phyloP scores from a whole-genome alignment of 1,284 basidiomycete genomes.

The Coniferiporia sulphurascens region DNA sequence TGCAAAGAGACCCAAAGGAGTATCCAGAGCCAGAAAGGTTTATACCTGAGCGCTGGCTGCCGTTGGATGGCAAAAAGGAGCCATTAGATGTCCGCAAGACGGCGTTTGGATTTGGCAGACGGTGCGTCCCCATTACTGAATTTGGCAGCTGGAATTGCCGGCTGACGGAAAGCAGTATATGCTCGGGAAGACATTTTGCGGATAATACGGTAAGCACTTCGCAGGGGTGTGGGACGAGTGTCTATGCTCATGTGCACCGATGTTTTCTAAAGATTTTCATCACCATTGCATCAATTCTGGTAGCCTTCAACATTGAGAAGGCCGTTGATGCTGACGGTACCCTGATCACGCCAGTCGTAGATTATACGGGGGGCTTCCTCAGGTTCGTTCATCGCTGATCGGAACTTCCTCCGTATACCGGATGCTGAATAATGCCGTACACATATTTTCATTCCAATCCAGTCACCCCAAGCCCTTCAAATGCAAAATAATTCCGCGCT shows the following conservation, averaged over 20 bases:
- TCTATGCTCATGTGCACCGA: not conserved
- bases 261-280: slow-evolving; percentile 10
- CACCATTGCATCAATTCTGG: slow-evolving; percentile 6
- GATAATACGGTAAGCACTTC: no score
- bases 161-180: no score
- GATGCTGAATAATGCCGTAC: no score
- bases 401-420: no score
- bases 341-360: slow-evolving; percentile 3
- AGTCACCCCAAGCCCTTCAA: no score
- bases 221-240: not conserved
- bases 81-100: slow-evolving; percentile 2
- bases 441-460: no score
- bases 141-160: no score
- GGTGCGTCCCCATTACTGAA: no score
- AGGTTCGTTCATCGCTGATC: no score
- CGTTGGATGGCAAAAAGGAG: not conserved
- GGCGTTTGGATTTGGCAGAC: no score
- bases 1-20: slow-evolving; percentile 22
- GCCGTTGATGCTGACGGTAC: not conserved
- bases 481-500: no score
- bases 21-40: slow-evolving; percentile 25
- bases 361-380: slow-evolving; percentile 2
- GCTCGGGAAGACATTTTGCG: no score
- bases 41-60: slow-evolving; percentile 24
- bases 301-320: slow-evolving; percentile 12